These are phyloP conservation scores for Musa schizocarpa DNA, from an alignment of 176 grass and related monocot species.

Conservation along the genomic window DNA sequence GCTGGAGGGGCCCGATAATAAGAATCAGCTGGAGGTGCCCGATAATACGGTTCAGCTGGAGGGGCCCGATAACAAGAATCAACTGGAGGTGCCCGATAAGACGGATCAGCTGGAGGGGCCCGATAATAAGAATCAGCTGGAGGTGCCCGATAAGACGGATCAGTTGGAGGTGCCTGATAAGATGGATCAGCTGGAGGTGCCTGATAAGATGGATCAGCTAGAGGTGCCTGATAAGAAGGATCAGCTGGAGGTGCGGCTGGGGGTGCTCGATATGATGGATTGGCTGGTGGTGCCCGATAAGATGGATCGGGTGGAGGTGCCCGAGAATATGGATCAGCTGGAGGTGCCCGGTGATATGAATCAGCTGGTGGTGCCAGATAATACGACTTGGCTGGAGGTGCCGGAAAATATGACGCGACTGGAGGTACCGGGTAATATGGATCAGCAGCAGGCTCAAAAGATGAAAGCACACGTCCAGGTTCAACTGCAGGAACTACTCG, in stretches of 20 bases:
- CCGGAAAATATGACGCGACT: neutral
- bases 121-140: no score
- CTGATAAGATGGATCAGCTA: no score
- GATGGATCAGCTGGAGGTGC: no score
- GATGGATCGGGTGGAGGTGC: neutral
- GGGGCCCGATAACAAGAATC: no score
- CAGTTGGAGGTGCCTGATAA: no score
- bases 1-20: no score
- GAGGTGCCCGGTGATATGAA: neutral
- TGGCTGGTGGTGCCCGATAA: neutral
- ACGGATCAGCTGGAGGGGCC: no score
- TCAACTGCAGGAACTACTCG: neutral
- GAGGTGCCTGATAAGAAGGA: no score
- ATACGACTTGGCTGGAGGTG: neutral
- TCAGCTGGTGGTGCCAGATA: neutral
- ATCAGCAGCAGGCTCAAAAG: slow-evolving; percentile 7
- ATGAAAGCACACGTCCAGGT: slow-evolving; percentile 4
- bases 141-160: no score
- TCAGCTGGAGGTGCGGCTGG: neutral
- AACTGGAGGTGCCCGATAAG: no score
- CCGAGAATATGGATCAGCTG: neutral
- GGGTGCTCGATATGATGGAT: neutral
- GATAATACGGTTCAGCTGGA: no score
- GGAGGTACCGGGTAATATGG: slow-evolving; percentile 20
- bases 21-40: no score